Conservation (phyloP, 148 eudicot genomes). For the Camellia granthamiana region DNA sequence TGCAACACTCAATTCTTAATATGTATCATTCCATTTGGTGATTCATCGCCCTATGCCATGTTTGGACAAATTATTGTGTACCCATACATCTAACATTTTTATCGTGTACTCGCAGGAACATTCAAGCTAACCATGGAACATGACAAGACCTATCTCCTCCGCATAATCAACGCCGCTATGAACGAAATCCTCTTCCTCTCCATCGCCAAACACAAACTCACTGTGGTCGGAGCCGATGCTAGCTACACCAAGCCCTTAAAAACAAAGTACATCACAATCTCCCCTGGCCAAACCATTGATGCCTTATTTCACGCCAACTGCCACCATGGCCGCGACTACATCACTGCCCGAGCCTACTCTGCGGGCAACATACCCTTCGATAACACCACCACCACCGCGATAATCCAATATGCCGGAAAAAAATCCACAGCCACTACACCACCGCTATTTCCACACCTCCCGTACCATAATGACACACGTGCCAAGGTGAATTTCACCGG, state of each 20-base stretch:
- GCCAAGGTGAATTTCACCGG: background rate
- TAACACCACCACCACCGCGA: constrained; percentile 1
- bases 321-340: background rate
- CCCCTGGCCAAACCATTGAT: constrained; percentile 19
- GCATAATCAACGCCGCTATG: constrained; percentile 15
- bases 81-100: background rate
- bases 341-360: background rate
- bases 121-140: constrained; percentile 13
- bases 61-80: no score
- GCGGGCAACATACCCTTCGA: background rate
- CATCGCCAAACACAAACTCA: constrained; percentile 16
- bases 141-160: constrained; percentile 16
- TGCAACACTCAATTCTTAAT: no score
- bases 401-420: background rate
- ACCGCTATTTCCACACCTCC: background rate
- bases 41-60: no score
- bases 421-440: background rate
- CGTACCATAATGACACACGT: background rate
- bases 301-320: background rate
- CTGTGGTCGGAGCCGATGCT: constrained; percentile 12
- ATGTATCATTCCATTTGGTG: no score
- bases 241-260: constrained; percentile 19
- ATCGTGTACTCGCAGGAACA: constrained; percentile 3
- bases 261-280: background rate
- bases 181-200: constrained; percentile 21